A percentile compares a stretch with the other conserved stretches of the same genome.
Evolutionary conservation across 225 moss, liverwort and hornwort genomes (phyloP).

Genomic region (Pseudoscleropodium purum): DNA sequence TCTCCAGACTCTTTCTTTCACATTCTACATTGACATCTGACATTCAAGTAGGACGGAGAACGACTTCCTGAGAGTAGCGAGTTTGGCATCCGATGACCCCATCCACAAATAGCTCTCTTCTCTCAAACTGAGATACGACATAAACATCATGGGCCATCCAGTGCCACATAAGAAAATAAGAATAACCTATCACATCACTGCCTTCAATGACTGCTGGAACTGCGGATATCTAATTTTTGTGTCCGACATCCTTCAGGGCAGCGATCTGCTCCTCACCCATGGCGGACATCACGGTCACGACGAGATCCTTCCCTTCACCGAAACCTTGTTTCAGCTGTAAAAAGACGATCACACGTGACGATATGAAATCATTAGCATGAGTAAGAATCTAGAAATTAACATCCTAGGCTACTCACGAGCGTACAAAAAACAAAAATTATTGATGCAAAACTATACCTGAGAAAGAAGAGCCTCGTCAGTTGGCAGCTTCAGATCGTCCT

Average conservation of each 20-base stretch:
- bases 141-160: conserved; percentile 33
- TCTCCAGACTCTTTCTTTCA: conserved; percentile 18
- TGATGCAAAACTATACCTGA: conserved; percentile 22
- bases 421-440: background rate
- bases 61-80: conserved; percentile 4
- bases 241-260: conserved; percentile 85
- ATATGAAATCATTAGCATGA: too few species aligned
- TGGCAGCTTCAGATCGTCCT: conserved; percentile 89
- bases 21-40: conserved; percentile 13
- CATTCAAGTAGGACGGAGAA: conserved; percentile 14
- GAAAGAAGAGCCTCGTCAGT: conserved; percentile 64
- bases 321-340: conserved; percentile 86
- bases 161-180: conserved; percentile 33
- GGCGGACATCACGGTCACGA: conserved; percentile 90
- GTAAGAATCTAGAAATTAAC: background rate
- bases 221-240: conserved; percentile 33
- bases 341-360: background rate
- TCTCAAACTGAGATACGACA: conserved; percentile 27
- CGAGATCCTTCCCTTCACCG: conserved; percentile 81
- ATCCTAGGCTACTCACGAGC: background rate
- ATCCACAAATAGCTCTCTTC: conserved; percentile 22
- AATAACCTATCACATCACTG: conserved; percentile 6
- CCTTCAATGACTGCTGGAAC: background rate
- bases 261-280: conserved; percentile 99
- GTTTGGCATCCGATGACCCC: conserved; percentile 16